Base-by-base conservation (phyloP, 164 flowering plant genomes). In the Litsea cubeba region DNA sequence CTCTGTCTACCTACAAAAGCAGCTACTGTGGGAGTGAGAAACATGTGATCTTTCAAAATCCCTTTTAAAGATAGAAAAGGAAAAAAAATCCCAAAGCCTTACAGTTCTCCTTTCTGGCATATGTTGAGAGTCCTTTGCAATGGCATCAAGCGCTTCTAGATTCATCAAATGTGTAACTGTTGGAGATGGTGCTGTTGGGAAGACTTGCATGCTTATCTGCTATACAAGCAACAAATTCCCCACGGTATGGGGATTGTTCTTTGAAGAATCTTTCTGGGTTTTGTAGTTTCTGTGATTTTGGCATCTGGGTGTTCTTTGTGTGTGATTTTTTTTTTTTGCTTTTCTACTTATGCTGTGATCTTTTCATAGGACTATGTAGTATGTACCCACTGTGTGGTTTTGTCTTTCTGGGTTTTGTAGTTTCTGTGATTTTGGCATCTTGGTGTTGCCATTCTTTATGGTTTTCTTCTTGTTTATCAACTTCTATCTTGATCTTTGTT, bases 171-270 rank as follows among this genome's bases (percentile, higher is more conserved):
- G 98, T 77, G 98, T 94, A 22, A 94, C 97, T 7, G 96, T 92
- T 1, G 98, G 98, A 51, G 98, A 94, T 86, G 98, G 98, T 18
- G 98, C 98, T 83, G 96, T 91, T 62, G 97, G 98, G 69, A 94
- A 94, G 82, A 94, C 98, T 71, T 94, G 96, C 79, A 88, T 94
- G 98, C 97, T 94, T 73, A 94, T 94, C 67, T 92, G 93, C 83
- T 94, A 92, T 75, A 94, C 98, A 32, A 94, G 95, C 73, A 94
- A 94, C 93, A 94, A 94, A 72, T 94, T 94, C 70, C 98, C 98
- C 64, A 91, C 98, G 77, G 97, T 94, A 83, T 50, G 18, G 17
- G 54, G 28, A 5, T 73, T 63, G 6, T 70, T 71, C 25, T 62
- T 57, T 74, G 70, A 12, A 32, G 12, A 58, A 18, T n/a, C 66